Evolutionary conservation across 1,284 basidiomycete genomes (phyloP).

Genomic region (Termitomyces sp.): DNA sequence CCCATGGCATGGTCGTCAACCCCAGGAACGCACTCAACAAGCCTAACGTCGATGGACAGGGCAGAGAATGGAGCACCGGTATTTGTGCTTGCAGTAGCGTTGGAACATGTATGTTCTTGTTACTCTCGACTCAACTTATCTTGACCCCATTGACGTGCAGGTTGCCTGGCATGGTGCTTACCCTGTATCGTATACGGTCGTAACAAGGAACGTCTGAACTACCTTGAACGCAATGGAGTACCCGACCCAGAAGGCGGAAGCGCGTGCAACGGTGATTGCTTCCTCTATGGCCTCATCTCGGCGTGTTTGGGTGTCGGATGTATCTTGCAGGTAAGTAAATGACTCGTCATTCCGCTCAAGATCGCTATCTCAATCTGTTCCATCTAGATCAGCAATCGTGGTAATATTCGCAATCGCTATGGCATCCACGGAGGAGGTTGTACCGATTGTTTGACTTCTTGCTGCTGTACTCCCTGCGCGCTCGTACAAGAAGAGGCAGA

Average conservation of each 20-base stretch:
- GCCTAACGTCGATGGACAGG: constrained; percentile 30
- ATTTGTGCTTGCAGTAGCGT: constrained; percentile 34
- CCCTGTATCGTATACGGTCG: constrained; percentile 36
- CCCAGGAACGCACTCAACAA: constrained; percentile 39
- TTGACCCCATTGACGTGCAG: constrained; percentile 1
- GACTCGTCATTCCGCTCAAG: no score
- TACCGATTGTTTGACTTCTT: constrained; percentile 37
- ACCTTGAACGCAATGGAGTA: constrained; percentile 24
- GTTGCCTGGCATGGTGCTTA: constrained; percentile 29
- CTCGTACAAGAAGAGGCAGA: constrained; percentile 46
- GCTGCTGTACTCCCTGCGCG: constrained; percentile 44
- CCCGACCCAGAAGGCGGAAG: constrained; percentile 29
- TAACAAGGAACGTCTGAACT: constrained; percentile 27
- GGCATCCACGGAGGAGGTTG: constrained; percentile 36
- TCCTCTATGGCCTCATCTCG: constrained; percentile 23
- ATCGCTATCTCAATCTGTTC: background rate
- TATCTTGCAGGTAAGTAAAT: constrained; percentile 35
- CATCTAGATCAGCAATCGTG: constrained; percentile 37
- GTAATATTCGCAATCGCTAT: constrained; percentile 38
- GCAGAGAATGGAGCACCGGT: constrained; percentile 44
- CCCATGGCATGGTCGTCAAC: constrained; percentile 29
- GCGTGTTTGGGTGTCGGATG: constrained; percentile 32
- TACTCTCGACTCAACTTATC: background rate
- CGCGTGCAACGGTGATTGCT: constrained; percentile 24
- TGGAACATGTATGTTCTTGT: constrained; percentile 35